A percentile compares a stretch with the other conserved stretches of the same genome.
These are phyloP conservation scores for Asterophora parasitica DNA, from an alignment of 768 basidiomycete genomes.

Conservation along the genomic window DNA sequence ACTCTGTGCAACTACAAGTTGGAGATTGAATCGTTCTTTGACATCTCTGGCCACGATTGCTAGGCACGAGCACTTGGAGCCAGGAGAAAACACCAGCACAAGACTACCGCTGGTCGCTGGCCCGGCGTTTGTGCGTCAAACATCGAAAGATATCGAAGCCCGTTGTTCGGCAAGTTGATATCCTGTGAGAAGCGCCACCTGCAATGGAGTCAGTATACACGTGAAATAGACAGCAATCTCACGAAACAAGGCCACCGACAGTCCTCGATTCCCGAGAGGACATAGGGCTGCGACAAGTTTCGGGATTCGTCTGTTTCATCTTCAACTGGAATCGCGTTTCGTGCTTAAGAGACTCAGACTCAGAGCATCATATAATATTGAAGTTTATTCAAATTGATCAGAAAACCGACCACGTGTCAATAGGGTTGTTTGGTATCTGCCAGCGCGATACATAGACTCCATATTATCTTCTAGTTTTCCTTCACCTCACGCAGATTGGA, in stretches of 20 bases:
- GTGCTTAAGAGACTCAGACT: too few relatives aligned
- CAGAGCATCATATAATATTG: too few relatives aligned
- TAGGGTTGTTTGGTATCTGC: background rate
- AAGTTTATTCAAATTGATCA: background rate
- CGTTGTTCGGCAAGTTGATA: constrained; percentile 3
- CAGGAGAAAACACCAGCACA: background rate
- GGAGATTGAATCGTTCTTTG: too few relatives aligned
- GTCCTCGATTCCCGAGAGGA: background rate
- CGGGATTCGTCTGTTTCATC: background rate
- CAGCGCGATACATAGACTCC: background rate
- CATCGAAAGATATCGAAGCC: background rate
- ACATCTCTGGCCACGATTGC: too few relatives aligned
- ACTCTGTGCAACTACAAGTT: too few relatives aligned
- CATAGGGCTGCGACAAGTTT: background rate
- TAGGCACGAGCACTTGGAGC: too few relatives aligned
- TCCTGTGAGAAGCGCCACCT: constrained; percentile 1
- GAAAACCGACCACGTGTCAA: background rate
- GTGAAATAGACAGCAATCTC: background rate
- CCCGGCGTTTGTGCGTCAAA: background rate
- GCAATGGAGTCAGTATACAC: background rate
- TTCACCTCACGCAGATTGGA: background rate
- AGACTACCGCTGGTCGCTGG: background rate
- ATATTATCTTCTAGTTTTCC: background rate
- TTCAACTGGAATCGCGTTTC: too few relatives aligned
- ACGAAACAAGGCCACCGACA: background rate